Evolutionary conservation across 352 stramenopile species (phyloP), one percentile per base, ranked within the genome.

Genomic region (Phytopythium litorale): DNA sequence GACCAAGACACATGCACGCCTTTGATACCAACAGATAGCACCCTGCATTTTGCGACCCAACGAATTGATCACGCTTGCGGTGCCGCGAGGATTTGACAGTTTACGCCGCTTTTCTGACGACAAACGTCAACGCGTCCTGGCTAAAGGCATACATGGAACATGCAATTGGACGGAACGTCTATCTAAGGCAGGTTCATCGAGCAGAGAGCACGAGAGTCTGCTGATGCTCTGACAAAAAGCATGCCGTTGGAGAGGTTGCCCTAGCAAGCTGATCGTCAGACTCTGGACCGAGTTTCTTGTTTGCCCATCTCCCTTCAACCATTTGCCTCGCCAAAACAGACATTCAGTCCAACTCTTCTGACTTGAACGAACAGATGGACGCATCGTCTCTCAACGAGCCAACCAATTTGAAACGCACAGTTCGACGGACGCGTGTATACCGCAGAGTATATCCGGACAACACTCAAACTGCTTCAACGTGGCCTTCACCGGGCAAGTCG

Each of bases 1-100:
- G 16, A n/a, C 38, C n/a, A n/a, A n/a, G n/a, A n/a, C n/a, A n/a
- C n/a, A n/a, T n/a, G n/a, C n/a, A n/a, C n/a, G n/a, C n/a, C n/a
- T n/a, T n/a, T n/a, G n/a, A n/a, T n/a, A n/a, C n/a, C n/a, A n/a
- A n/a, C n/a, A n/a, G n/a, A n/a, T n/a, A n/a, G n/a, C n/a, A n/a
- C n/a, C n/a, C 28, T 32, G 28, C 28, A 32, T 32, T 40, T 11
- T 40, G 35, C 8, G 12, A 3, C 3, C 6, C 12, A 40, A 16
- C 35, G 35, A 40, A 40, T 1, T 40, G 35, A 40, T 40, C 12
- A 15, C 35, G 7, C 6, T 6, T 40, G 35, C 16, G 38, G 54
- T 59, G 54, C 54, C 23, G 25, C 11, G 15, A 59, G 38, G 38
- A 59, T 59, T 59, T 59, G 54, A 59, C 54, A 40, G 54, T 51